phyloP scores from a whole-genome alignment of 805 yeast genomes.

The Schwanniomyces sp. region DNA sequence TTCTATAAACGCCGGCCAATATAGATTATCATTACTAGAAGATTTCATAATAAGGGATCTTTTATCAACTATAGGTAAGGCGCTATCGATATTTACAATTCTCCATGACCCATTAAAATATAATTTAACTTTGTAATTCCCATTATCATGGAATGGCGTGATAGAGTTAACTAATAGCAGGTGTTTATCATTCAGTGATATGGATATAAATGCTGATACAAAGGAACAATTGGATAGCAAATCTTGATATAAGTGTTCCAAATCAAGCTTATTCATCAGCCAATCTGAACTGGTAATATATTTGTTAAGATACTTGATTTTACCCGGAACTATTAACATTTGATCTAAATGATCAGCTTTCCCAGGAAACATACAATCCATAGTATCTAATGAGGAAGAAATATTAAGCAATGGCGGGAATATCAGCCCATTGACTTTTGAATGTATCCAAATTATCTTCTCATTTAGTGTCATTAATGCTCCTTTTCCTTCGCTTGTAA shows the following conservation, averaged over 20 bases:
- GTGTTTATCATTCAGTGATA: constrained; percentile 25
- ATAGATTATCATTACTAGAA: constrained; percentile 24
- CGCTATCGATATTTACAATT: constrained; percentile 46
- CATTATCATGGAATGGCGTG: constrained; percentile 20
- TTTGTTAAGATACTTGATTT: constrained; percentile 6
- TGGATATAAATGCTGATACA: constrained; percentile 64
- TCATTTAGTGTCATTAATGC: constrained; percentile 5
- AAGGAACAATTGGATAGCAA: constrained; percentile 70
- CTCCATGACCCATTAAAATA: constrained; percentile 55
- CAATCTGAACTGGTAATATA: constrained; percentile 30
- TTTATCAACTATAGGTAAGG: constrained; percentile 35
- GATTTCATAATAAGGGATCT: constrained; percentile 39
- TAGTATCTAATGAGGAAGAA: constrained; percentile 7
- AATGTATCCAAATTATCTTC: constrained; percentile 27
- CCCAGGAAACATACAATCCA: constrained; percentile 1
- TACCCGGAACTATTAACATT: constrained; percentile 11
- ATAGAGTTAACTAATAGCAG: constrained; percentile 20
- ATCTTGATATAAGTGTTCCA: constrained; percentile 46
- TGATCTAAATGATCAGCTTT: constrained; percentile 2
- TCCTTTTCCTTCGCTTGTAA: not conserved
- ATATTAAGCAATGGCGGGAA: constrained; percentile 22
- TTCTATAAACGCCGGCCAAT: constrained; percentile 77
- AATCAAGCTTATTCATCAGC: constrained; percentile 34
- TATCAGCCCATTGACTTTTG: constrained; percentile 13
- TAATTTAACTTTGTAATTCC: constrained; percentile 40